phyloP scores from a whole-genome alignment of 495 filamentous ascomycete genomes.

The Xylaria curta region DNA sequence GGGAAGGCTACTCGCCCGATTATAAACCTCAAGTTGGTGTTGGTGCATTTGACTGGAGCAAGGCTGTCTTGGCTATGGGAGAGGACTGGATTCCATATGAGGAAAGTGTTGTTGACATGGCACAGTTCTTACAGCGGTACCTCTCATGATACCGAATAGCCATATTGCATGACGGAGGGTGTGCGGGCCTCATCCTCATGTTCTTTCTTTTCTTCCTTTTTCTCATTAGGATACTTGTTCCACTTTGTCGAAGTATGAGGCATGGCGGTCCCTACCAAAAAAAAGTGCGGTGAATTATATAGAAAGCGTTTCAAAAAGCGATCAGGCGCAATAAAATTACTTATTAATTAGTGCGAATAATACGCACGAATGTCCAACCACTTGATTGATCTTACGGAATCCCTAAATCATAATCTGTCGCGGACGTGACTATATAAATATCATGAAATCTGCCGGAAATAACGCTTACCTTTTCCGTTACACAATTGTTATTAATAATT shows the following conservation, averaged over 20 bases:
- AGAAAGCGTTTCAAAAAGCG: not conserved
- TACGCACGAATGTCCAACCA: not conserved
- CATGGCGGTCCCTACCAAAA: not conserved
- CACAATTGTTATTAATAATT: not conserved
- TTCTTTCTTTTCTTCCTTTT: not conserved
- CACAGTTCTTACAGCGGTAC: conserved; percentile 34
- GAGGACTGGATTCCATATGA: conserved; percentile 47
- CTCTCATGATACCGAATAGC: conserved; percentile 7
- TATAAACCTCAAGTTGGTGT: conserved; percentile 28
- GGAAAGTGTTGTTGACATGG: conserved; percentile 46
- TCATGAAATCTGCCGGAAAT: too few species aligned
- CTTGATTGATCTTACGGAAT: not conserved
- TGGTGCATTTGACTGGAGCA: conserved; percentile 37
- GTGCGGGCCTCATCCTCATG: not conserved
- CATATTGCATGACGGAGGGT: not conserved
- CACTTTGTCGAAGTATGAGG: not conserved
- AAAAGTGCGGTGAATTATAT: not conserved
- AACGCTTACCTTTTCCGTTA: too few species aligned
- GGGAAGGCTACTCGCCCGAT: conserved; percentile 32
- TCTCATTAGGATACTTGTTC: not conserved
- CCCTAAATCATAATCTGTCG: not conserved
- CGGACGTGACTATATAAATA: too few species aligned
- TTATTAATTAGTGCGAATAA: not conserved
- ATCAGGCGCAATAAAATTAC: not conserved
- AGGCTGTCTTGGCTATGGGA: conserved; percentile 39